Percentiles rank a stretch among this genome's conserved stretches.
Conservation (phyloP, 2,329 filamentous ascomycete species). For the Dactylellina cionopaga region DNA sequence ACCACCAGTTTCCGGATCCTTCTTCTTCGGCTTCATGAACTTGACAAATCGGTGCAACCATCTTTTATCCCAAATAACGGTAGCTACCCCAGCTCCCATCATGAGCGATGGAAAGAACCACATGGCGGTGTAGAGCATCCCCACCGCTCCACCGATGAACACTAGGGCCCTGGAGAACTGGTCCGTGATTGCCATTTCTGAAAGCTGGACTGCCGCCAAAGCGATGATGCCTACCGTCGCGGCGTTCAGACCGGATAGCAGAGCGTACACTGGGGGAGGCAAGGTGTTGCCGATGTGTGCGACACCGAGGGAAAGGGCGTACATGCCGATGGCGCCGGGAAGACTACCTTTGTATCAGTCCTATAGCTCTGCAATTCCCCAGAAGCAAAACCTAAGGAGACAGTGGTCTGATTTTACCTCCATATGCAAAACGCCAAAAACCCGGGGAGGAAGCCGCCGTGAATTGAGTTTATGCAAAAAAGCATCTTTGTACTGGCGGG, state of each 20-base stretch:
- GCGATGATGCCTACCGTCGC: constrained; percentile 78
- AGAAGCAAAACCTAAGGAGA: background rate
- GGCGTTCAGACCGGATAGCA: constrained; percentile 77
- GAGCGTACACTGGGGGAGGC: constrained; percentile 72
- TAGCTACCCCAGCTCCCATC: constrained; percentile 66
- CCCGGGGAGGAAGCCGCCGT: constrained; percentile 69
- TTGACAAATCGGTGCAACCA: constrained; percentile 62
- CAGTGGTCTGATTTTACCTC: constrained; percentile 63
- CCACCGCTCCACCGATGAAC: constrained; percentile 71
- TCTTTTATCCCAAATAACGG: constrained; percentile 69
- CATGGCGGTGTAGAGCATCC: constrained; percentile 75
- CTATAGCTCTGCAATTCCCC: no score
- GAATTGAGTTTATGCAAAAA: constrained; percentile 74
- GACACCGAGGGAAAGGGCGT: constrained; percentile 72
- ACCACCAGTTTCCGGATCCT: constrained; percentile 14
- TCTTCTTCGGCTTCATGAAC: constrained; percentile 45
- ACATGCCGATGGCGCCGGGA: constrained; percentile 77
- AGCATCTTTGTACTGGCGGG: constrained; percentile 77
- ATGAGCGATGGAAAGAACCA: constrained; percentile 80
- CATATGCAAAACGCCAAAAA: constrained; percentile 72
- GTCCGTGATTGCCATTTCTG: constrained; percentile 75
- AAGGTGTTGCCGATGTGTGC: constrained; percentile 69
- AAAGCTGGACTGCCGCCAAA: constrained; percentile 74
- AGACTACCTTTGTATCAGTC: constrained; percentile 64
- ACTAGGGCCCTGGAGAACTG: constrained; percentile 71